phyloP scores from a whole-genome alignment of 306 rosid genomes.

The Ceratonia siliqua region DNA sequence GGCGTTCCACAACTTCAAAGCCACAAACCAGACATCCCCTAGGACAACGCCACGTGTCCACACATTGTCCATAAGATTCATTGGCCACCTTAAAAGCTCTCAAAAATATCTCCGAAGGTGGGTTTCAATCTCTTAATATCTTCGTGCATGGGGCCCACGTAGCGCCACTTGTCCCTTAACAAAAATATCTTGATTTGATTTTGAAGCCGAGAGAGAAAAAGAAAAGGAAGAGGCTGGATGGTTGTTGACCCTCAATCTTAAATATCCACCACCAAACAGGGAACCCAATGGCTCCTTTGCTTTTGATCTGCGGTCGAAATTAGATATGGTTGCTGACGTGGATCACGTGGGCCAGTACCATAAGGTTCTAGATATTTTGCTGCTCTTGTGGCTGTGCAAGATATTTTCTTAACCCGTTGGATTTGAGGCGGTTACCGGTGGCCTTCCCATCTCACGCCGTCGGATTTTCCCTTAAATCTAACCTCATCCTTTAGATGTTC shows the following conservation, averaged over 20 bases:
- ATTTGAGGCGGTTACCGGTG: constrained; percentile 18
- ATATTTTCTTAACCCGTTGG: constrained; percentile 44
- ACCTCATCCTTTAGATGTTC: not conserved
- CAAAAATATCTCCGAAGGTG: constrained; percentile 50
- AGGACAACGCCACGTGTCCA: constrained; percentile 38
- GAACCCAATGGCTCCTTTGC: constrained; percentile 41
- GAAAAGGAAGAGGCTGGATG: not conserved
- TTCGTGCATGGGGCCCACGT: constrained; percentile 15
- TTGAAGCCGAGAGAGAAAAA: not conserved
- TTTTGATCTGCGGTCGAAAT: constrained; percentile 44
- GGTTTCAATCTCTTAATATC: constrained; percentile 35
- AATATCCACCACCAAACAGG: constrained; percentile 54
- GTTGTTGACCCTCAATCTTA: not conserved
- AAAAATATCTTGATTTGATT: constrained; percentile 38
- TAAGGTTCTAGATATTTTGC: constrained; percentile 55
- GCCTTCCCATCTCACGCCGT: constrained; percentile 40
- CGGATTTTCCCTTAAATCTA: constrained; percentile 30
- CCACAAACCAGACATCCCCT: constrained; percentile 42
- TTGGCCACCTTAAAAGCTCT: constrained; percentile 30
- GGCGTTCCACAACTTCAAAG: constrained; percentile 32
- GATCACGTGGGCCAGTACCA: constrained; percentile 14
- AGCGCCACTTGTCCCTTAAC: constrained; percentile 24
- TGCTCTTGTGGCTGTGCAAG: not conserved
- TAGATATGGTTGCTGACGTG: constrained; percentile 62
- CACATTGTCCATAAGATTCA: constrained; percentile 27